phyloP scores from a whole-genome alignment of 192 early-diverging fungal species.

The Mortierella alpina region DNA sequence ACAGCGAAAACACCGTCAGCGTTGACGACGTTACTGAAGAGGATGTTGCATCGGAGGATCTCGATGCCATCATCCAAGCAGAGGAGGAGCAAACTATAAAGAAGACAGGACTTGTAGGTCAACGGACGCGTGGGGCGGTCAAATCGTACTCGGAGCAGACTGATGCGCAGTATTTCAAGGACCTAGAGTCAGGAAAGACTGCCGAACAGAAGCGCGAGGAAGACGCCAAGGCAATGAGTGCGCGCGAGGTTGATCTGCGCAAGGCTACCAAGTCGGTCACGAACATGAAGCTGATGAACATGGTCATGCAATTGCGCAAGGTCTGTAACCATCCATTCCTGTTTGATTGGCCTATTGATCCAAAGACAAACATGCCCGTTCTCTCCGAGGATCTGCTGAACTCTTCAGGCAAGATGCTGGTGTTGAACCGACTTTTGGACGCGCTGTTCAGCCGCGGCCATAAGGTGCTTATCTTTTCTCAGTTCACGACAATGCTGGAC shows the following conservation, averaged over 20 bases:
- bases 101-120: background rate
- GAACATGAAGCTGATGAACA: constrained; percentile 84
- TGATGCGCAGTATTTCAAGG: constrained; percentile 59
- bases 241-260: constrained; percentile 26
- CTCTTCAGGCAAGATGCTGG: constrained; percentile 87
- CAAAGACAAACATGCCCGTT: constrained; percentile 62
- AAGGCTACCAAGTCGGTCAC: constrained; percentile 61
- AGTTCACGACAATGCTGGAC: constrained; percentile 91
- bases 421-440: constrained; percentile 86
- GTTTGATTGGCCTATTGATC: constrained; percentile 84
- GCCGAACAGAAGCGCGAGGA: background rate
- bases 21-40: constrained; percentile 1
- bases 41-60: constrained; percentile 1
- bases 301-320: constrained; percentile 94
- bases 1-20: background rate
- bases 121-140: constrained; percentile 12
- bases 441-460: constrained; percentile 83
- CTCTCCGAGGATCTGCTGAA: constrained; percentile 69
- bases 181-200: constrained; percentile 41
- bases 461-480: constrained; percentile 94
- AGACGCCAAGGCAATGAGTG: constrained; percentile 10
- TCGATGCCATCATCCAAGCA: constrained; percentile 22
- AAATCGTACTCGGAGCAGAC: constrained; percentile 52
- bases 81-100: constrained; percentile 16
- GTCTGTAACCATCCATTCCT: constrained; percentile 97